Base-by-base conservation (phyloP, 495 filamentous ascomycete species). In the Achaetomiella virescens region DNA sequence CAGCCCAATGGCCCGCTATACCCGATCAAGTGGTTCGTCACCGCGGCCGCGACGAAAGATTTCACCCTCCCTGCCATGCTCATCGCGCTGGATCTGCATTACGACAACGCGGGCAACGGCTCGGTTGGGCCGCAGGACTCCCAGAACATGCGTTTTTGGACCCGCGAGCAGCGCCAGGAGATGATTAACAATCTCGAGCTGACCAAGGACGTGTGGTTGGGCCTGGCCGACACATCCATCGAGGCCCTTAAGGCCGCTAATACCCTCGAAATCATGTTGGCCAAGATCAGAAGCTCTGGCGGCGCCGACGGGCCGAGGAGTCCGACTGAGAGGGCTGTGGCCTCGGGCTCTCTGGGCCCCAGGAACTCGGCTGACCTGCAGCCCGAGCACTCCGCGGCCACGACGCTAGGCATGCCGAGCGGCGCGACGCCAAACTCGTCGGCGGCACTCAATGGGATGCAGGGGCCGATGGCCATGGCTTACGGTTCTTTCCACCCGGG, bases 31-130 rank as follows among this genome's bases (percentile, higher is more conserved):
- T 90, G 81, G 78, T 88, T 86, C 67, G 82, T 92, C 48, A 89
- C 82, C 17, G 75, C 77, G 2, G 87, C 87, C 0, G 78, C 95
- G 4, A 89, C 89, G 17, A 87, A 84, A 45, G 92, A 97, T 61
- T 95, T 92, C 61, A 72, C 96, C 14, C 83, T 95, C 17, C 90
- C 89, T 1, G 87, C 89, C 2, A 96, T 96, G 89, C 83, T 96
- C 53, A 78, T 97, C 18, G 85, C 84, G 60, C 74, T 96, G 29
- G 90, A 95, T 58, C 74, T 96, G 33, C 76, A 81, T 55, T 77
- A 73, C 59, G 77, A 81, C 52, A 73, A 74, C 31, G 51, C 70
- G 46, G 62, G 72, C 3, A 53, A 66, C 51, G 47, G 58, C 50
- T 59, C 74, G 61, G 56, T 56, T 37, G 58, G 72, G 33, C 55